Evolutionary conservation across 2,329 filamentous ascomycete genomes (phyloP).

Genomic region (Clonostachys sp.): DNA sequence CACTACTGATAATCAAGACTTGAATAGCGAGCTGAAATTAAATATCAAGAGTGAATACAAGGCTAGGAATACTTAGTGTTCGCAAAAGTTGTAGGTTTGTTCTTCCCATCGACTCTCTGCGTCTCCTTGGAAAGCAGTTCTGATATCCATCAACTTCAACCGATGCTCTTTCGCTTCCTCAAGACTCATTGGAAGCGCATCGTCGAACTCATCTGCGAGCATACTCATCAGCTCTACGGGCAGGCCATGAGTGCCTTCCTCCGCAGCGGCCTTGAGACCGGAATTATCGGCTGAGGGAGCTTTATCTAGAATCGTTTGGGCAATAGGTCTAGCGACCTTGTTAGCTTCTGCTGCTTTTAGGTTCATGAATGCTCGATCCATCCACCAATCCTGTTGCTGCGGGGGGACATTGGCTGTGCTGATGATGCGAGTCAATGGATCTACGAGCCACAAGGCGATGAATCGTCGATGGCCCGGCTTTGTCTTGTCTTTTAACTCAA

Average conservation of each 20-base stretch:
- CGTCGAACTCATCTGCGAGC: no score
- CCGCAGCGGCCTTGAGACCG: no score
- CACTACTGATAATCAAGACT: no score
- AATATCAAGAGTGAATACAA: no score
- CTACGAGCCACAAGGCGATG: conserved; percentile 48
- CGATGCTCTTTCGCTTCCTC: conserved; percentile 4
- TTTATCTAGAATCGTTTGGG: no score
- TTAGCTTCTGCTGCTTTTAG: no score
- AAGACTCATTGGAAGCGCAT: neutral
- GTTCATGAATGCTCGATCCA: no score
- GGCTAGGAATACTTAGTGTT: neutral
- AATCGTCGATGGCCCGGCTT: conserved; percentile 47
- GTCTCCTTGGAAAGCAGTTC: neutral
- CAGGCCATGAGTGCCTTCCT: neutral
- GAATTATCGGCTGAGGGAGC: no score
- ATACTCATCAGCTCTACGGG: no score
- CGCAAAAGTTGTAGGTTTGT: conserved; percentile 1
- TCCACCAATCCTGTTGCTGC: conserved; percentile 23
- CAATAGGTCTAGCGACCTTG: no score
- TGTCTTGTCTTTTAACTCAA: conserved; percentile 37
- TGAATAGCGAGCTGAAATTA: no score
- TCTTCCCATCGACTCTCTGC: neutral
- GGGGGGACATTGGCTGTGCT: conserved; percentile 25
- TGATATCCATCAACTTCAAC: conserved; percentile 1
- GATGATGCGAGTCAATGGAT: conserved; percentile 34